Conservation (phyloP, 768 basidiomycete genomes). For the Amanita phalloides region DNA sequence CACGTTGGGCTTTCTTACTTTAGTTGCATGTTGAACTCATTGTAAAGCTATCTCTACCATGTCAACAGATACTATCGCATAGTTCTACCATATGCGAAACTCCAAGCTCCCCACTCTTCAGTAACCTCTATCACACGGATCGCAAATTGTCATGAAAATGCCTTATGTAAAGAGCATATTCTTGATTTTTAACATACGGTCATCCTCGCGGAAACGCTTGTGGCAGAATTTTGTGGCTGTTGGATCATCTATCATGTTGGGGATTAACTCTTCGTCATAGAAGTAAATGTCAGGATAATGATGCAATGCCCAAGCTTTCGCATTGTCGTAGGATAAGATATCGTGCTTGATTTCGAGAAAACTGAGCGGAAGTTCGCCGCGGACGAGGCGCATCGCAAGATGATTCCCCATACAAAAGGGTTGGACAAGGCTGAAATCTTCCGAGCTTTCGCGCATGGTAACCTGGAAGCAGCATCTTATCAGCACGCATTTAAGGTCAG, state of each 20-base stretch:
- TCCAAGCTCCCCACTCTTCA: too few species aligned
- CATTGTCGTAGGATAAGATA: too few species aligned
- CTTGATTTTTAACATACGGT: too few species aligned
- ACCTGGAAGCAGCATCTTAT: background rate
- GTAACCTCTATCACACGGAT: too few species aligned
- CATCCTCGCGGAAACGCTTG: too few species aligned
- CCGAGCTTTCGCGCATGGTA: background rate
- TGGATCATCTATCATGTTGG: too few species aligned
- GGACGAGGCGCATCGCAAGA: background rate
- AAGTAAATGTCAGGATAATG: too few species aligned
- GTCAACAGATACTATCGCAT: constrained; percentile 19
- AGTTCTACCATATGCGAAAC: constrained; percentile 21
- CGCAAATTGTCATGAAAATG: too few species aligned
- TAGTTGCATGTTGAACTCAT: background rate
- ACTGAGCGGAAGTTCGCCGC: constrained; percentile 2
- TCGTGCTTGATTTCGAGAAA: constrained; percentile 40
- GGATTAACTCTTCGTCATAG: too few species aligned
- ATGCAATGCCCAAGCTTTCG: too few species aligned
- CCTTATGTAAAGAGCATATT: too few species aligned
- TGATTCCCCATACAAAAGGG: background rate
- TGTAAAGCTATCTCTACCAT: background rate
- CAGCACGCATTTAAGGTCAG: background rate
- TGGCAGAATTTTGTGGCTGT: too few species aligned
- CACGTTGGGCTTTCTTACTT: background rate
- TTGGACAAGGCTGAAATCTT: background rate